Evolutionary conservation across 495 filamentous ascomycete genomes (phyloP), one percentile per base, ranked within the genome.

Genomic region (Aspergillus mulundensis): DNA sequence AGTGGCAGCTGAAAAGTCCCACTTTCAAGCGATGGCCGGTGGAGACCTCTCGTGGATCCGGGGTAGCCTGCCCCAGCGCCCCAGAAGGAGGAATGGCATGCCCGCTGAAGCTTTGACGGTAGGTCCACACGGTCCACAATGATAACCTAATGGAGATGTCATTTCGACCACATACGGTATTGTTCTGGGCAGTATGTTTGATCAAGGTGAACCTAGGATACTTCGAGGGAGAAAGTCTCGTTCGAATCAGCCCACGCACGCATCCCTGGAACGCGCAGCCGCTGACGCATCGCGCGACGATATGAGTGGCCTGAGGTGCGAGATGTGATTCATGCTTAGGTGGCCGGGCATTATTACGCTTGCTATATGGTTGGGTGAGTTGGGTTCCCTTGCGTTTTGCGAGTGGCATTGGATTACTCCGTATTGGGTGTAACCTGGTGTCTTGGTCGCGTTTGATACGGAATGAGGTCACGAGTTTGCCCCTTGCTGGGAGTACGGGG

Each of bases 211-310:
- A n/a, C n/a, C n/a, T n/a, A n/a, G n/a, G n/a, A n/a, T n/a, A n/a
- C n/a, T n/a, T n/a, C n/a, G n/a, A n/a, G n/a, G n/a, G n/a, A n/a
- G n/a, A n/a, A n/a, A n/a, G n/a, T n/a, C n/a, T n/a, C n/a, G 32
- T 14, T 1, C 7, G 20, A 39, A 16, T 50, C 48, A 50, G 48
- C 20, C 48, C 48, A 50, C 34, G 34, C 11, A 15, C 21, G 1
- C 5, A 14, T 39, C 21, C 48, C 11, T 40, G 48, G 48, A 16
- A 40, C 48, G 15, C 34, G 48, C 48, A 50, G 48, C 48, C 48
- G 38, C 48, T 50, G 48, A 50, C 48, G 48, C 48, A 50, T 50
- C 19, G 20, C 24, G 48, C 10, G 48, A 14, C 11, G 34, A 50
- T 25, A 12, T 50, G 48, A 50, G 34, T 50, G 46, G 46, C 34